Evolutionary conservation across 2,329 filamentous ascomycete species (phyloP), one percentile per base, ranked within the genome.

Genomic region (Fusarium verrucosum): DNA sequence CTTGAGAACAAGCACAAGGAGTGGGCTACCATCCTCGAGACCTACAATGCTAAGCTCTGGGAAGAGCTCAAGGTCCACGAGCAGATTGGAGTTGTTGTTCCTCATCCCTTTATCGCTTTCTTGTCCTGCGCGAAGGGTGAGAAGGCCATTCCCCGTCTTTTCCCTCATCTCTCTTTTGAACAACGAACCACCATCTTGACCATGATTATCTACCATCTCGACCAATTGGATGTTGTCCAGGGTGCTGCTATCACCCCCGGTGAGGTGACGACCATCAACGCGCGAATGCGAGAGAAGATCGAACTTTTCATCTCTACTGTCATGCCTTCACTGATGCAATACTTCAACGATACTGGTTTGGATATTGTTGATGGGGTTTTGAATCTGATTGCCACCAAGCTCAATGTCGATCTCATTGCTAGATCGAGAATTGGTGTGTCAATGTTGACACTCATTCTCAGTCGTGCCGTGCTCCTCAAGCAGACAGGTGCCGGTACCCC

Each of bases 71-170:
- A 96, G 80, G 92, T 99, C 45, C 92, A 97, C 79, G 94, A 97
- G 74, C 94, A 93, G 2, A 95, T 97, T 69, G 90, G 87, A 25
- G 85, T 82, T 41, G 92, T 89, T 49, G 86, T 90, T 5, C 83
- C 88, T 17, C 95, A 99, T 76, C 95, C 95, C 0, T 99, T 99
- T 79, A 97, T 99, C 69, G 92, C 94, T 42, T 94, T 99, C 76
- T 82, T 99, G 42, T 96, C 94, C 6, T 96, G 95, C 73, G 87
- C 89, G 69, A 99, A 99, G 82, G 95, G 95, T 73, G 98, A 97
- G 81, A 97, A 95, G 81, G 92, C 92, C 3, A 92, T 99, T 60
- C 93, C 93, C 45, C 92, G 95, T 52, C 91, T 98, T 50, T 98
- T 98, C 85, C 90, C 93, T 38, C 92, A 97, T 73, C 91, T 97